phyloP scores from a whole-genome alignment of 2,329 filamentous ascomycete genomes.

The Phoma sp. region DNA sequence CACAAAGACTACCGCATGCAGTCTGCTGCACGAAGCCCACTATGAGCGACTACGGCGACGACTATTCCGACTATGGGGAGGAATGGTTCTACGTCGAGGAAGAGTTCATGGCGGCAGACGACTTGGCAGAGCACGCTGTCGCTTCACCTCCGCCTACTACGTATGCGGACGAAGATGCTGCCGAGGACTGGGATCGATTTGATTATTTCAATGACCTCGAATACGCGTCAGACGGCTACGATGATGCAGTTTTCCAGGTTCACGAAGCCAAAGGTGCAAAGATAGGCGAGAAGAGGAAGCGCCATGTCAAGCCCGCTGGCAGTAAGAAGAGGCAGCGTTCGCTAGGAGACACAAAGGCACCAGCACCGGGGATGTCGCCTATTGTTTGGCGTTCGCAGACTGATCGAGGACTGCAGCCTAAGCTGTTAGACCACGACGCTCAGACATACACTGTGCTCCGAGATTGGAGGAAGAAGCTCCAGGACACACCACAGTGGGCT shows the following conservation, averaged over 20 bases:
- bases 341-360: constrained; percentile 1
- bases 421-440: constrained; percentile 35
- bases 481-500: constrained; percentile 36
- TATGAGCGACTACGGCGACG: constrained; percentile 53
- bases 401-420: constrained; percentile 30
- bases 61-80: constrained; percentile 47
- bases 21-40: constrained; percentile 17
- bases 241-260: constrained; percentile 47
- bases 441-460: constrained; percentile 50
- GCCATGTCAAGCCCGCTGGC: constrained; percentile 16
- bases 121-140: constrained; percentile 57
- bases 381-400: constrained; percentile 45
- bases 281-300: constrained; percentile 42
- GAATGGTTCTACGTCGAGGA: constrained; percentile 58
- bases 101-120: constrained; percentile 52
- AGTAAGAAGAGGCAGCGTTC: constrained; percentile 38
- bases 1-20: constrained; percentile 11
- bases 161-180: constrained; percentile 39
- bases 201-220: constrained; percentile 58
- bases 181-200: constrained; percentile 55
- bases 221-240: constrained; percentile 56
- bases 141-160: constrained; percentile 50
- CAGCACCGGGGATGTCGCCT: constrained; percentile 32
- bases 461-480: constrained; percentile 53
- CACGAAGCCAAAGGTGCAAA: constrained; percentile 30